Evolutionary conservation across 805 yeast genomes (phyloP), one percentile per base, ranked within the genome.

Genomic region (Candida rishiriensis): DNA sequence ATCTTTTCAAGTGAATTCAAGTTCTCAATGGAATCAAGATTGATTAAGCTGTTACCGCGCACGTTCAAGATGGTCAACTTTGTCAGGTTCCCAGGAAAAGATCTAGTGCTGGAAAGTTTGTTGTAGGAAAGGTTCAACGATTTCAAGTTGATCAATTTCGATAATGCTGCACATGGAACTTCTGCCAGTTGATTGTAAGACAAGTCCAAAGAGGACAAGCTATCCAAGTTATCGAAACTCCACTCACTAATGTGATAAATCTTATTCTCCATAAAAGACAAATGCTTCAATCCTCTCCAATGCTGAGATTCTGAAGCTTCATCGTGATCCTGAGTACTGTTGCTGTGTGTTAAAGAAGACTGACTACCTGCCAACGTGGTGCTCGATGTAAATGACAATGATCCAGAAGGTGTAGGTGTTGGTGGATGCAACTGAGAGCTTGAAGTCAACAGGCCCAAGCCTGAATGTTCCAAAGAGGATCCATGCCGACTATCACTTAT

Each of bases 91-190:
- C 65, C 68, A 10, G 78, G 69, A 29, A 68, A 57, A 7, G 51
- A 47, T 29, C 49, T 48, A 0, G 64, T 51, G 8, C 50, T 69
- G 30, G 38, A 51, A 52, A 78, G 57, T 42, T 69, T 58, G 55
- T 79, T 79, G 50, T 70, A 71, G 3, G 82, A 76, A 30, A 79
- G 56, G 50, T 79, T 79, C 44, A 79, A 65, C 42, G 77, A 75
- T 51, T 74, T 76, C 49, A 79, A 58, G 54, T 70, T 71, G 2
- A 60, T 52, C 32, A 81, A 67, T 38, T 71, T 71, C 13, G 72
- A 67, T 36, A 82, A 65, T 3, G 84, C 79, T 7, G 44, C 54
- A n/a, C 64, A 63, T 0, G 87, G 86, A 10, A 81, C 52, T 9
- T 61, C 60, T 18, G 69, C 70, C 29, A 81, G 62, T 34, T 69